Evolutionary conservation across 352 stramenopile genomes (phyloP).

Genomic region (Thalassiosira hispida): DNA sequence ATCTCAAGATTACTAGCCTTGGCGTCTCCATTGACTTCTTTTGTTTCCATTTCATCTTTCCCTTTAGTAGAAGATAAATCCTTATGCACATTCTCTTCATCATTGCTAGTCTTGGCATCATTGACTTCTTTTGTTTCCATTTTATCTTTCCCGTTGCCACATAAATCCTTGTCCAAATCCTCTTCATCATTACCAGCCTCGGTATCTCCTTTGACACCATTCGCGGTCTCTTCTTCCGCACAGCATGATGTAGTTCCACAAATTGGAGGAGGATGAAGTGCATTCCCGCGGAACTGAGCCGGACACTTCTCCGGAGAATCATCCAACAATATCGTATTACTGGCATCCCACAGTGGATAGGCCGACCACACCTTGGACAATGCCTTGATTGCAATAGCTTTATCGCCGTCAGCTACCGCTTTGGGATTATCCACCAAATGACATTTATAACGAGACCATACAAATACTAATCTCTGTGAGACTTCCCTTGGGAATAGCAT

Average conservation of each 20-base stretch:
- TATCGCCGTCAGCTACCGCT: slow-evolving; percentile 15
- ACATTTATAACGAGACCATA: slow-evolving; percentile 75
- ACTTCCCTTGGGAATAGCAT: slow-evolving; percentile 63
- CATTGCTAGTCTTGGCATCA: too few species aligned
- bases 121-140: too few species aligned
- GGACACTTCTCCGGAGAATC: slow-evolving; percentile 80
- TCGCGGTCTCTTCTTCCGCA: not conserved
- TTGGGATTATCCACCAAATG: slow-evolving; percentile 29
- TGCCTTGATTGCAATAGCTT: slow-evolving; percentile 72
- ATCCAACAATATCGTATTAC: slow-evolving; percentile 82
- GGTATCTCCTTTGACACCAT: not conserved
- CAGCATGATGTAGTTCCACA: slow-evolving; percentile 47
- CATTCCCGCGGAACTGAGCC: slow-evolving; percentile 52
- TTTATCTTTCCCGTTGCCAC: too few species aligned
- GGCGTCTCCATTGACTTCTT: not conserved
- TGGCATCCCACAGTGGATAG: slow-evolving; percentile 75
- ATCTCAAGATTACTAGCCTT: too few species aligned
- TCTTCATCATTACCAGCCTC: not conserved
- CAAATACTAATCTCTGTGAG: slow-evolving; percentile 66
- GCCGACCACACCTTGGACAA: slow-evolving; percentile 73
- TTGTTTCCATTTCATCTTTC: not conserved
- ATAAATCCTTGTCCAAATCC: not conserved
- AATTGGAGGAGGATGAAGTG: slow-evolving; percentile 72
- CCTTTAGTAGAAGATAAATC: too few species aligned
- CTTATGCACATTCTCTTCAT: not conserved